Evolutionary conservation across 2,329 filamentous ascomycete species (phyloP).

Genomic region (Neocucurbitaria cava): DNA sequence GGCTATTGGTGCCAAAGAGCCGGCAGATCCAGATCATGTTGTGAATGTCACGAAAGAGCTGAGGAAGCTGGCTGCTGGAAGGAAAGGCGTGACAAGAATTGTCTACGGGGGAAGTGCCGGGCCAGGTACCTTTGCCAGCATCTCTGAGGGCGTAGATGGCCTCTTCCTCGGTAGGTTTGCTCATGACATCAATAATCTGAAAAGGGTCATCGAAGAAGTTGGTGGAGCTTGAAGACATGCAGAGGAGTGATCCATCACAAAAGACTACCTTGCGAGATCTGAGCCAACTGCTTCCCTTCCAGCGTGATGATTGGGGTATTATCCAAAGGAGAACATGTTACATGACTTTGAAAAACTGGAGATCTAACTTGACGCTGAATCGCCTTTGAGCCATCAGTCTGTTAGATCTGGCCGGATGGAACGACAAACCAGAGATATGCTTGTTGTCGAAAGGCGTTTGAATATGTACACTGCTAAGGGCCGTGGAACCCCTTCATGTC

Average conservation of each 20-base stretch:
- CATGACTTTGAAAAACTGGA: not conserved
- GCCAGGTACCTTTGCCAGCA: slow-evolving; percentile 73
- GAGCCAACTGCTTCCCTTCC: not conserved
- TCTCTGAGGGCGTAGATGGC: slow-evolving; percentile 76
- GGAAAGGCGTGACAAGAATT: slow-evolving; percentile 69
- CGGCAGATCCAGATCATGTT: slow-evolving; percentile 76
- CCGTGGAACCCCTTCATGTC: not conserved
- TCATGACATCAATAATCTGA: slow-evolving; percentile 75
- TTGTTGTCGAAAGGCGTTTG: not conserved
- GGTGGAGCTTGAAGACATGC: slow-evolving; percentile 50
- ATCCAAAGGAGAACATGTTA: not conserved
- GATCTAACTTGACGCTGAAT: too few species aligned
- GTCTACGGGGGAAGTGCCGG: slow-evolving; percentile 86
- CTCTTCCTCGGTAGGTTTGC: slow-evolving; percentile 83
- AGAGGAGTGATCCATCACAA: not conserved
- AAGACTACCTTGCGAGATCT: not conserved
- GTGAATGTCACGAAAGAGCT: slow-evolving; percentile 72
- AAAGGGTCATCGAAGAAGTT: slow-evolving; percentile 76
- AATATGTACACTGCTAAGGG: not conserved
- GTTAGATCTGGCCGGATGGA: not conserved
- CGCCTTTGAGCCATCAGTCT: not conserved
- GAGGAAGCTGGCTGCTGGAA: slow-evolving; percentile 60
- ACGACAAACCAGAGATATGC: not conserved
- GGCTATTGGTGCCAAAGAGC: slow-evolving; percentile 79
- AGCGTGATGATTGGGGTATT: not conserved